A percentile compares a stretch with the other conserved stretches of the same genome.
These are phyloP conservation scores for Lecanicillium sp. DNA, from an alignment of 2,329 filamentous ascomycete genomes.

Conservation along the genomic window DNA sequence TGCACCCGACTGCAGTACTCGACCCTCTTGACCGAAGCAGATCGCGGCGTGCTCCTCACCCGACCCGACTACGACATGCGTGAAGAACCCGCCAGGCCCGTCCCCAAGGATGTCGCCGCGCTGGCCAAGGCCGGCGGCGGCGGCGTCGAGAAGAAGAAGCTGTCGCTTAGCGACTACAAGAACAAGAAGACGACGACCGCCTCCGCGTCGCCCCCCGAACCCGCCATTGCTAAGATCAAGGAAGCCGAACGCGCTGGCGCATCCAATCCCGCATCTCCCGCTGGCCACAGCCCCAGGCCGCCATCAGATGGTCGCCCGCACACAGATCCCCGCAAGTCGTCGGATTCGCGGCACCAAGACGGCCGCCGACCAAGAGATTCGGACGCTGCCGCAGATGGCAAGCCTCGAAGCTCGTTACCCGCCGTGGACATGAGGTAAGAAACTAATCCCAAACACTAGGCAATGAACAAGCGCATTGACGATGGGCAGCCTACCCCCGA, in stretches of 20 bases:
- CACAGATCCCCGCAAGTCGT: too few species aligned
- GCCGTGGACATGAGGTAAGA: slow-evolving; percentile 22
- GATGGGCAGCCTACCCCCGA: slow-evolving; percentile 29
- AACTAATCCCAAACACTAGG: neutral
- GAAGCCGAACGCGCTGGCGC: slow-evolving; percentile 23
- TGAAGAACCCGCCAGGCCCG: slow-evolving; percentile 37
- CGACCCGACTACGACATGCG: slow-evolving; percentile 50
- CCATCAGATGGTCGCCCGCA: slow-evolving; percentile 1
- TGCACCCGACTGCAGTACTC: slow-evolving; percentile 46
- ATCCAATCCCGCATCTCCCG: slow-evolving; percentile 6
- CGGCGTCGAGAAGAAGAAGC: slow-evolving; percentile 44
- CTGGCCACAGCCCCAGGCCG: slow-evolving; percentile 6
- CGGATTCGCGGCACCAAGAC: slow-evolving; percentile 11
- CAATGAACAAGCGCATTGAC: too few species aligned
- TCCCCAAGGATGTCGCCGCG: slow-evolving; percentile 25
- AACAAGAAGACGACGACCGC: slow-evolving; percentile 37
- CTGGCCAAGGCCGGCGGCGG: slow-evolving; percentile 31
- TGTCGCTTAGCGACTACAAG: slow-evolving; percentile 53
- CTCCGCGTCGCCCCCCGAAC: slow-evolving; percentile 29
- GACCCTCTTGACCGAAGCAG: slow-evolving; percentile 49
- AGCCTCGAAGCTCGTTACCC: slow-evolving; percentile 16
- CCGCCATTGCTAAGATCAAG: slow-evolving; percentile 21
- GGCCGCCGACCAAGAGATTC: slow-evolving; percentile 14
- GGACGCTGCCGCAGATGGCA: slow-evolving; percentile 18
- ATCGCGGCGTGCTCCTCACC: slow-evolving; percentile 50